Base-by-base conservation (phyloP, 345 rosid genomes). In the Populus davidiana region DNA sequence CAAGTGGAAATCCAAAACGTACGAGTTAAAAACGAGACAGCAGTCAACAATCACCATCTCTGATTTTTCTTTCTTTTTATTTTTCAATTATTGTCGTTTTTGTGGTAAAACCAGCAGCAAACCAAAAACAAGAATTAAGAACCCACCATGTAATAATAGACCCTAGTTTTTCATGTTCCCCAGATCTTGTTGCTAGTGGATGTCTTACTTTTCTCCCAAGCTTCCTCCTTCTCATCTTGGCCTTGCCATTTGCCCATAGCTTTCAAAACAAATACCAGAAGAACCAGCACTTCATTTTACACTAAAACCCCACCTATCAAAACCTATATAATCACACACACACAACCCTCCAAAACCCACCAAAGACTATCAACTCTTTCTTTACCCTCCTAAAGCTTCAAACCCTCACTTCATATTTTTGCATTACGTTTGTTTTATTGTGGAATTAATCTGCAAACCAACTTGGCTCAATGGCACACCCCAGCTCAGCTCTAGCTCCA, bases 381-480 rank as follows among this genome's bases (percentile, higher is more conserved):
- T 27, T 47, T 43, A 8, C 2, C 9, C 1, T 25, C 71, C 18
- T 5, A 17, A 68, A 78, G 2, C 64, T 12, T 2, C 17, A 0
- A 50, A 64, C 66, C 67, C 66, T 44, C 17, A 29, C 23, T 63
- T 47, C n/a, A 13, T 56, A 1, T 44, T 74, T 27, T 4, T 11
- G 41, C 43, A 13, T 9, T 4, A 13, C 1, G 6, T 20, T 62
- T 44, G 21, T 47, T 13, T 61, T 35, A 20, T 49, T 47, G 84
- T 88, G 91, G 90, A 85, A 29, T 31, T 31, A 31, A 31, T 63
- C 84, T 36, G 87, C 71, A n/a, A 82, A 82, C 73, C 59, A 79
- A 16, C 18, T 85, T 10, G 90, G 89, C 20, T 82, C 88, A 63
- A 4, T 36, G 2, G 85, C 81, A 23, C 85, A 21, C 9, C 83